Evolutionary conservation across 768 basidiomycete species (phyloP).

Genomic region (Tricholoma bakamatsutake): DNA sequence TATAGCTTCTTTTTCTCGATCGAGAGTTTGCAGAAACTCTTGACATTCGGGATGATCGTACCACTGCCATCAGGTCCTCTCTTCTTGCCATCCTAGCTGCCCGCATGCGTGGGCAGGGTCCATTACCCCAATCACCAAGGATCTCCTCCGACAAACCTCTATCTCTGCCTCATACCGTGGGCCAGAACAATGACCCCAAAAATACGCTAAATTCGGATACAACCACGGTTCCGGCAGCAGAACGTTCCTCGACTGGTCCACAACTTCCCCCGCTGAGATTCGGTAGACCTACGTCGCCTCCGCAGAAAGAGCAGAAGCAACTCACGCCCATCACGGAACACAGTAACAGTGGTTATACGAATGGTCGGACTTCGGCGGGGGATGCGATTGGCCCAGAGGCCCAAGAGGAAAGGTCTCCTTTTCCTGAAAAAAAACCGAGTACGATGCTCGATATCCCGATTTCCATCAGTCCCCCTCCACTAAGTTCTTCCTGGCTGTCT

Average conservation of each 20-base stretch:
- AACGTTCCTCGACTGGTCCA: slow-evolving; percentile 22
- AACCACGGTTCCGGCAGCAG: slow-evolving; percentile 3
- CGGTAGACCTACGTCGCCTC: slow-evolving; percentile 15
- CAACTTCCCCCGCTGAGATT: slow-evolving; percentile 63
- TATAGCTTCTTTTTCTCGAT: slow-evolving; percentile 80
- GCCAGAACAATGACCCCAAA: slow-evolving; percentile 11
- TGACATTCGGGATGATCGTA: slow-evolving; percentile 74
- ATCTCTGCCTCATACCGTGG: slow-evolving; percentile 30
- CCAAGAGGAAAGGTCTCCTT: slow-evolving; percentile 4
- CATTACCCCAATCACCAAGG: slow-evolving; percentile 10
- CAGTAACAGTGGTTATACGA: slow-evolving; percentile 6
- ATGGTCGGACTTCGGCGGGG: slow-evolving; percentile 1
- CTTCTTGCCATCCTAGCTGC: slow-evolving; percentile 58
- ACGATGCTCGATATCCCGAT: slow-evolving; percentile 2
- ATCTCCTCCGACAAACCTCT: slow-evolving; percentile 25
- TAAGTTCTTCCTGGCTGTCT: slow-evolving; percentile 1
- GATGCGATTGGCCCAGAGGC: not conserved
- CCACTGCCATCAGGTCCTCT: slow-evolving; percentile 58
- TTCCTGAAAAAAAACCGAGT: not conserved
- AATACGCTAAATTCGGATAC: slow-evolving; percentile 6
- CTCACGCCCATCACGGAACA: slow-evolving; percentile 17
- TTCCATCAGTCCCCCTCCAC: slow-evolving; percentile 1
- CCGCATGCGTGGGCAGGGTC: slow-evolving; percentile 46
- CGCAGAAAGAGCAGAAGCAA: slow-evolving; percentile 12
- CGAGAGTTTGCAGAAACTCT: slow-evolving; percentile 75